Conservation (phyloP, 1,284 basidiomycete genomes). For the Porodaedalea pini region DNA sequence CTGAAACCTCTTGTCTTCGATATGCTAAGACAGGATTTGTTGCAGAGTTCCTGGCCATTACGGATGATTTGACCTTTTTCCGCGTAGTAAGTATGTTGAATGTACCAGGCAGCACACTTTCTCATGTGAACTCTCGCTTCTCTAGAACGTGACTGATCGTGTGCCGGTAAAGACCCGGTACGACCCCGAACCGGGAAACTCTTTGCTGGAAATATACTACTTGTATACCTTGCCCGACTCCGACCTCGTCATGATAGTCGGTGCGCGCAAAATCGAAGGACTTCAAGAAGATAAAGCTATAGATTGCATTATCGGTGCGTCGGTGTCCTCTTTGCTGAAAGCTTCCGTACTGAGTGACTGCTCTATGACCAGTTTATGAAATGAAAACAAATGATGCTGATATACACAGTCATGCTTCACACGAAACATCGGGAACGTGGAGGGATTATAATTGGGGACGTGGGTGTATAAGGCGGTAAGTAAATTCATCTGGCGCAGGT, state of each 20-base stretch:
- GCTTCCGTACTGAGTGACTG: not conserved
- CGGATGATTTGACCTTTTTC: constrained; percentile 14
- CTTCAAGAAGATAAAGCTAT: constrained; percentile 7
- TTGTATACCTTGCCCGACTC: constrained; percentile 16
- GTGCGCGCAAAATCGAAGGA: constrained; percentile 5
- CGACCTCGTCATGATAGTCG: constrained; percentile 10
- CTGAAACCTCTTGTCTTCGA: not conserved
- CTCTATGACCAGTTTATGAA: not conserved
- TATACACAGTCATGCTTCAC: not conserved
- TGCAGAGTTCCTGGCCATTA: constrained; percentile 15
- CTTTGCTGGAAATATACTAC: constrained; percentile 1
- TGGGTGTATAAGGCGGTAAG: not conserved
- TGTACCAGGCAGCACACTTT: not conserved
- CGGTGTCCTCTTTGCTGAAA: not conserved
- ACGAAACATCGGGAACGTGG: not conserved
- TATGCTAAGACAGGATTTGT: not conserved
- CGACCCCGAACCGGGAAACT: not conserved
- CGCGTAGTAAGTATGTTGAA: constrained; percentile 6
- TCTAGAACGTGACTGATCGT: not conserved
- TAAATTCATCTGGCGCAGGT: not conserved
- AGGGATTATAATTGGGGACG: constrained; percentile 2
- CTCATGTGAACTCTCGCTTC: not conserved
- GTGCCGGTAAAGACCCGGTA: not conserved
- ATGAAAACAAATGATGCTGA: not conserved
- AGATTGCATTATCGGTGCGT: constrained; percentile 18